Percentiles rank a stretch among this genome's conserved stretches.
Conservation (phyloP, 2,329 filamentous ascomycete species). For the Penicillium aurantiogriseum region DNA sequence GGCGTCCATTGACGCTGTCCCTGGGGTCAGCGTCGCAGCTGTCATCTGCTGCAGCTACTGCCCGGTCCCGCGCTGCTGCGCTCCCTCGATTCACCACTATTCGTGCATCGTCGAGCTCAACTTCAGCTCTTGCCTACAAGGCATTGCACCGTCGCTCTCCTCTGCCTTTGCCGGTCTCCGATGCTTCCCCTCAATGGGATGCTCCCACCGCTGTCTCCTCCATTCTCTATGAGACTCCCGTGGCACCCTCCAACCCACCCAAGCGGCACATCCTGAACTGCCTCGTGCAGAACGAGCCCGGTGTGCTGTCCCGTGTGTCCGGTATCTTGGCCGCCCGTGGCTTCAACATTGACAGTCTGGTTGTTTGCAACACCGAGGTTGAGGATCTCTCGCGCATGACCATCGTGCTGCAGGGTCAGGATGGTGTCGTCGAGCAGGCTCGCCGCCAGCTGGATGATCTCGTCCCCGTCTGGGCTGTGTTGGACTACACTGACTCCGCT, state of each 20-base stretch:
- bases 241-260: slow-evolving; percentile 75
- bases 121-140: slow-evolving; percentile 95
- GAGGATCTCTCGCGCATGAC: slow-evolving; percentile 98
- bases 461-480: slow-evolving; percentile 95
- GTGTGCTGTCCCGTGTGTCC: slow-evolving; percentile 92
- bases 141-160: slow-evolving; percentile 87
- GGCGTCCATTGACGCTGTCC: slow-evolving; percentile 37
- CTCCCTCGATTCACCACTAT: slow-evolving; percentile 33
- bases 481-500: slow-evolving; percentile 90
- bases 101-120: slow-evolving; percentile 60
- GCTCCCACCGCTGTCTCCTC: slow-evolving; percentile 94
- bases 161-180: slow-evolving; percentile 74
- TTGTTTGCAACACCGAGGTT: slow-evolving; percentile 97
- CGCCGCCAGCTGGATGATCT: slow-evolving; percentile 92
- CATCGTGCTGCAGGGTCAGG: slow-evolving; percentile 92
- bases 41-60: slow-evolving; percentile 24
- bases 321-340: slow-evolving; percentile 93
- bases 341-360: slow-evolving; percentile 98
- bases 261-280: slow-evolving; percentile 98
- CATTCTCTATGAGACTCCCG: slow-evolving; percentile 97
- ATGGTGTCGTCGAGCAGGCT: slow-evolving; percentile 96
- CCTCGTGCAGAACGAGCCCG: slow-evolving; percentile 97
- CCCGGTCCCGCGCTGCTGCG: slow-evolving; percentile 28
- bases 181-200: slow-evolving; percentile 75
- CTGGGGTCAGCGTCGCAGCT: slow-evolving; percentile 34